Percentiles rank a stretch among this genome's conserved stretches.
Evolutionary conservation across 805 yeast species (phyloP).

Genomic region (Lachancea quebecensis): DNA sequence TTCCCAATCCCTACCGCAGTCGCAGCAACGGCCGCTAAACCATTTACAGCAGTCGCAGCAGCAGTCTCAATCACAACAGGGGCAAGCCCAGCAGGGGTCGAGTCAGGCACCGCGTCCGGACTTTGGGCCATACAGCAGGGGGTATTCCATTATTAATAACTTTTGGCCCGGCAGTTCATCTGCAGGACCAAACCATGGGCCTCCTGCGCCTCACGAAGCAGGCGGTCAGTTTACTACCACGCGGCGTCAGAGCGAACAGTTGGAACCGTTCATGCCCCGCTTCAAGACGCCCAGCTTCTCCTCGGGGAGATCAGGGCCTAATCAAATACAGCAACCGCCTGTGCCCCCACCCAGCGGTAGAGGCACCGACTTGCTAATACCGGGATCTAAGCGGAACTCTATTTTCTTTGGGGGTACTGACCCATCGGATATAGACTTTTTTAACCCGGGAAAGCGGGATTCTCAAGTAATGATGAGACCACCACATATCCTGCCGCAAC

Average conservation of each 20-base stretch:
- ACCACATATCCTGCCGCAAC: constrained; percentile 8
- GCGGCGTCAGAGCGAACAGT: constrained; percentile 44
- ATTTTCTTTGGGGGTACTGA: constrained; percentile 20
- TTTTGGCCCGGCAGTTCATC: constrained; percentile 15
- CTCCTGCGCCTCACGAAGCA: constrained; percentile 7
- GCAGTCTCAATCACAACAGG: constrained; percentile 2
- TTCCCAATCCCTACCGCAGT: constrained; percentile 5
- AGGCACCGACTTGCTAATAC: constrained; percentile 11
- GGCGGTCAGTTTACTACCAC: constrained; percentile 14
- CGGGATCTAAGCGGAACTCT: constrained; percentile 25
- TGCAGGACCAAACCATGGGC: background rate
- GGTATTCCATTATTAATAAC: constrained; percentile 29
- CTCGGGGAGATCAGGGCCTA: constrained; percentile 5
- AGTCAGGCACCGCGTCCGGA: constrained; percentile 8
- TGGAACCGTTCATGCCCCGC: constrained; percentile 41
- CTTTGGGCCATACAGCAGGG: constrained; percentile 23
- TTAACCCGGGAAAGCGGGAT: constrained; percentile 11
- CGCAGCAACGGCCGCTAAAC: constrained; percentile 1
- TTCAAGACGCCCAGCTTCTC: constrained; percentile 24
- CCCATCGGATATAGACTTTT: constrained; percentile 20
- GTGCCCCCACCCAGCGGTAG: constrained; percentile 2
- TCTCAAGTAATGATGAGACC: constrained; percentile 10
- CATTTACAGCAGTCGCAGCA: constrained; percentile 1
- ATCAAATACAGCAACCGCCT: constrained; percentile 6
- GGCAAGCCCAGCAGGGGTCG: background rate